Base-by-base conservation (phyloP, 225 moss, liverwort and hornwort species). In the Climacium dendroides region DNA sequence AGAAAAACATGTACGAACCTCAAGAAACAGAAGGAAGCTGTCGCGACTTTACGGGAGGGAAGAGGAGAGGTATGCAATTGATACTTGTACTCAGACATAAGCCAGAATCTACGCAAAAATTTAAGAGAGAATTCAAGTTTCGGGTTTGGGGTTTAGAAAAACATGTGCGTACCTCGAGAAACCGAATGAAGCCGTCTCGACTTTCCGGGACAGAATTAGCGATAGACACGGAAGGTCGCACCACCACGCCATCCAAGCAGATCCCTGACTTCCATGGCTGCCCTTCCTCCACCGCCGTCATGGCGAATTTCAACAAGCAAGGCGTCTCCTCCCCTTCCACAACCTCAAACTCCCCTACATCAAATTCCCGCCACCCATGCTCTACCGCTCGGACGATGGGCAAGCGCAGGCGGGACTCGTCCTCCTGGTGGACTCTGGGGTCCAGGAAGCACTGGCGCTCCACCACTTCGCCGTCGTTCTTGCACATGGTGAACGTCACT, bases 321-420 rank as follows among this genome's bases (percentile, higher is more conserved):
- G 80, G 63, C 10, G 5, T 41, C 41, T 47, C 65, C 20, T 78
- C 87, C 72, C 66, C 77, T 14, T 39, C 6, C 35, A 60, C 57
- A 45, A 91, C 85, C 55, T 47, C 28, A 48, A 91, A 91, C 74
- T 91, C 88, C 3, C 84, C 91, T 32, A 86, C 88, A 34, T 90
- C 91, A 48, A 84, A 90, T 62, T 93, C 93, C 7, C 74, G 69
- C 93, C 90, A 93, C 30, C 85, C 87, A 35, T 87, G 70, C 19
- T 83, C 80, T 32, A 89, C 80, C 20, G 19, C 54, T 26, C 90
- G 83, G 28, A 90, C 7, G 13, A 41, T 87, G 63, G 89, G 89
- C 61, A 79, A 50, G 54, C 34, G 79, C 64, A 62, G 78, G 43
- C 39, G 43, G 11, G 47, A 43, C 26, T 34, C n/a, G 6, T 48